These are phyloP conservation scores for Acephala macrosclerotiorum DNA, from an alignment of 2,329 filamentous ascomycete genomes.

Conservation along the genomic window DNA sequence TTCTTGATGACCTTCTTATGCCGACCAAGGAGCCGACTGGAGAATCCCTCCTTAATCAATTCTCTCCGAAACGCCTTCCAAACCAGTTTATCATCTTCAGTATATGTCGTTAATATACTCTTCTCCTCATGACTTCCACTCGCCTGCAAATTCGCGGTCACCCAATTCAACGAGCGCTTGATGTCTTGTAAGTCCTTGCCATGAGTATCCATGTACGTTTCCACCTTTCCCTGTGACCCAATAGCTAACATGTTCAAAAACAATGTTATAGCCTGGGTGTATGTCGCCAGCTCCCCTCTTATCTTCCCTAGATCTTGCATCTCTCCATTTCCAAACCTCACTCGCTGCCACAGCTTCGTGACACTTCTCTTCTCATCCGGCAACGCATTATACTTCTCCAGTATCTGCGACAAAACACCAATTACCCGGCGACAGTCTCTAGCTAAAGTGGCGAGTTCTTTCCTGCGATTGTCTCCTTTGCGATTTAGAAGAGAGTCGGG, in stretches of 20 bases:
- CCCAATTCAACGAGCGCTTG: slow-evolving; percentile 24
- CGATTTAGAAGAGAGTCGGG: slow-evolving; percentile 58
- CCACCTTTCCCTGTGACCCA: slow-evolving; percentile 27
- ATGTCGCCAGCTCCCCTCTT: slow-evolving; percentile 22
- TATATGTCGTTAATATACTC: slow-evolving; percentile 33
- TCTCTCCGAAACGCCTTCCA: slow-evolving; percentile 63
- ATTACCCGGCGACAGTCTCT: slow-evolving; percentile 18
- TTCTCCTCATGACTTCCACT: slow-evolving; percentile 22
- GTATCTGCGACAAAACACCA: slow-evolving; percentile 10
- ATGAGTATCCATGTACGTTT: slow-evolving; percentile 28
- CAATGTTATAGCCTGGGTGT: slow-evolving; percentile 27
- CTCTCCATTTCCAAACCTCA: slow-evolving; percentile 32
- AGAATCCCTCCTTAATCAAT: slow-evolving; percentile 62
- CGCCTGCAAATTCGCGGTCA: slow-evolving; percentile 24
- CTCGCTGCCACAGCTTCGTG: slow-evolving; percentile 25
- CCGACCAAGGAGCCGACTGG: slow-evolving; percentile 57
- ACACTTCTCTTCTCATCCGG: slow-evolving; percentile 28
- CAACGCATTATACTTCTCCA: slow-evolving; percentile 29
- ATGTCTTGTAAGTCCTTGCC: slow-evolving; percentile 26
- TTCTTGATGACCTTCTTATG: slow-evolving; percentile 54
- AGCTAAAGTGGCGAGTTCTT: slow-evolving; percentile 12
- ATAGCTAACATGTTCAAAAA: slow-evolving; percentile 25
- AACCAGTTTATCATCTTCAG: slow-evolving; percentile 55
- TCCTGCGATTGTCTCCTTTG: slow-evolving; percentile 19
- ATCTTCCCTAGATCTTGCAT: slow-evolving; percentile 31